Percentiles rank a stretch among this genome's conserved stretches.
Conservation (phyloP, 1,284 basidiomycete species). For the Ceraceosorus guamensis region DNA sequence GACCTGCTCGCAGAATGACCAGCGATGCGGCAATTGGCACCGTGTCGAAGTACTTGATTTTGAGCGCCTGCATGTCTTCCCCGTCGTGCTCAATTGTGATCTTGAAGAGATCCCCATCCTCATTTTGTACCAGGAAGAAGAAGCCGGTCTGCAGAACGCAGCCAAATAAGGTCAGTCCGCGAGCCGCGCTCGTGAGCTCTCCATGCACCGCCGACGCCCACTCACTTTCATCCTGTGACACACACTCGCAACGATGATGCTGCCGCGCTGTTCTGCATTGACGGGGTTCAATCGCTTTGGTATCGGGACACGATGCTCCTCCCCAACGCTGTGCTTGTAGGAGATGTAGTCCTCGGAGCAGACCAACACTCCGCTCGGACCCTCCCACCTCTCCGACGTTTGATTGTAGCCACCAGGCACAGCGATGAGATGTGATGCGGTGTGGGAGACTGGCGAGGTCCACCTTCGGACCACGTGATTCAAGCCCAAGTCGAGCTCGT, state of each 20-base stretch:
- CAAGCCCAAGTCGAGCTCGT: conserved; percentile 47
- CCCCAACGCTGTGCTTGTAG: conserved; percentile 44
- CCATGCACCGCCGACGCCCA: too few species aligned
- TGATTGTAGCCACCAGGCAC: conserved; percentile 48
- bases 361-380: conserved; percentile 45
- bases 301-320: conserved; percentile 46
- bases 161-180: too few species aligned
- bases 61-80: conserved; percentile 37
- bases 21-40: conserved; percentile 41
- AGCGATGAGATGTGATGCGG: conserved; percentile 37
- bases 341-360: conserved; percentile 47
- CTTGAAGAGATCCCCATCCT: conserved; percentile 47
- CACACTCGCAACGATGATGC: conserved; percentile 41
- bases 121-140: conserved; percentile 45
- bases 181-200: too few species aligned
- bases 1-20: conserved; percentile 44
- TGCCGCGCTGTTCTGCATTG: conserved; percentile 21
- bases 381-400: conserved; percentile 43
- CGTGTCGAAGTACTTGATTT: conserved; percentile 48
- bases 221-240: conserved; percentile 44
- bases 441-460: conserved; percentile 39
- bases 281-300: conserved; percentile 37
- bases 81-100: conserved; percentile 47
- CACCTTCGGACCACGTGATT: conserved; percentile 47
- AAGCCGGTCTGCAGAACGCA: conserved; percentile 21